Evolutionary conservation across 768 basidiomycete species (phyloP), one percentile per base, ranked within the genome.

Genomic region (Boletus bicolor): DNA sequence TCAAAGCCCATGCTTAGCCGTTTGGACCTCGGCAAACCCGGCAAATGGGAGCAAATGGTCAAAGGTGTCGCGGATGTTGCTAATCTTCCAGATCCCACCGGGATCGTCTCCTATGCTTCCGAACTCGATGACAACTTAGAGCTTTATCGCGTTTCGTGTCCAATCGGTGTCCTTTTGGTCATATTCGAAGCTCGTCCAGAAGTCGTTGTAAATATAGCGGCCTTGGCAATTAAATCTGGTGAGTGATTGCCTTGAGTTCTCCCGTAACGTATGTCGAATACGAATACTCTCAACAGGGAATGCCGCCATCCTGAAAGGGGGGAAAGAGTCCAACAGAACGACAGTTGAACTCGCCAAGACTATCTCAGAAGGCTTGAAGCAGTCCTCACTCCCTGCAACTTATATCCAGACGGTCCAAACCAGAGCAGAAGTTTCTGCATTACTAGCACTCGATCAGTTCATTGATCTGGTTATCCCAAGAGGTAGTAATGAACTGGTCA

Each of bases 141-240:
- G 61, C 80, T 99, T 4, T 93, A 96, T 73, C 85, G 93, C 32
- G 89, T 98, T 1, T 91, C 96, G 0, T 98, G 96, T 67, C 95
- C 97, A 0, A 95, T 99, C 59, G 97, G 97, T 21, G 94, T 97
- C 1, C 77, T 99, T 12, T 79, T 99, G 49, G 92, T 98, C 58
- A 96, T 99, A 57, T 99, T 99, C 64, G 97, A 98, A 72, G 91
- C 96, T 4, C 82, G 96, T 30, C 97, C 97, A 1, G 97, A 99
- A 70, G 96, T 99, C 12, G 93, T 98, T 26, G 91, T 98, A 39
- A 98, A 98, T 69, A 98, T 99, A 59, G 92, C 97, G 6, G 83
- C 94, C 0, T 76, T 98, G 66, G 96, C 97, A 1, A 91, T 99
- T 68, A 99, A 98, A 72, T 97, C 94, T 32, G 96, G 96, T 92